Percentiles rank a stretch among this genome's conserved stretches.
phyloP scores from a whole-genome alignment of 805 yeast species.

The Metschnikowia koreensis region DNA sequence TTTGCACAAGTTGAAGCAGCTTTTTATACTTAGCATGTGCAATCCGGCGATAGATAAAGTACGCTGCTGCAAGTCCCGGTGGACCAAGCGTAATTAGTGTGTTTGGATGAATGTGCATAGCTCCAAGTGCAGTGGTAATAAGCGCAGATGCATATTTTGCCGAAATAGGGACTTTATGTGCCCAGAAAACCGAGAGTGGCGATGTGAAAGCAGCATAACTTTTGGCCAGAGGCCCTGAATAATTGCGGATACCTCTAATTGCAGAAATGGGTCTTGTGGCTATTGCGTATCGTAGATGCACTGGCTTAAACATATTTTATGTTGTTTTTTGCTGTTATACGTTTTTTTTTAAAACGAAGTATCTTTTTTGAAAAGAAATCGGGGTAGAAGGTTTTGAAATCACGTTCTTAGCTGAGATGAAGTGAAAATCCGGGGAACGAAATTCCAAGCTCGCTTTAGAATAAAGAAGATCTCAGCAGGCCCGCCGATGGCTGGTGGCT shows the following conservation, averaged over 20 bases:
- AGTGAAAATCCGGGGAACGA: neutral
- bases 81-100: constrained; percentile 36
- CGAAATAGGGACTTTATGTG: constrained; percentile 24
- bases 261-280: neutral
- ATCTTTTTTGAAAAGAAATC: too few relatives aligned
- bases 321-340: neutral
- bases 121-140: constrained; percentile 24
- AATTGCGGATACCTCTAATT: neutral
- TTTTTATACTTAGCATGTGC: constrained; percentile 12
- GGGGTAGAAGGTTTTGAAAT: too few relatives aligned
- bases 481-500: neutral
- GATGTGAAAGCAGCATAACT: constrained; percentile 27
- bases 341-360: too few relatives aligned
- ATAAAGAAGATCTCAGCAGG: neutral
- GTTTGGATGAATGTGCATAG: constrained; percentile 38
- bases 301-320: neutral
- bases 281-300: neutral
- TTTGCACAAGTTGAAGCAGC: constrained; percentile 18
- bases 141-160: constrained; percentile 31
- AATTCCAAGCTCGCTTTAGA: neutral
- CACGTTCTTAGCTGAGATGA: neutral
- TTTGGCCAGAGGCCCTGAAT: constrained; percentile 32
- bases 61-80: constrained; percentile 31
- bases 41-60: constrained; percentile 21
- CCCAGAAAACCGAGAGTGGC: constrained; percentile 27